Conservation (phyloP, 371 early-diverging fungal genomes). For the Vairimorpha apis region DNA sequence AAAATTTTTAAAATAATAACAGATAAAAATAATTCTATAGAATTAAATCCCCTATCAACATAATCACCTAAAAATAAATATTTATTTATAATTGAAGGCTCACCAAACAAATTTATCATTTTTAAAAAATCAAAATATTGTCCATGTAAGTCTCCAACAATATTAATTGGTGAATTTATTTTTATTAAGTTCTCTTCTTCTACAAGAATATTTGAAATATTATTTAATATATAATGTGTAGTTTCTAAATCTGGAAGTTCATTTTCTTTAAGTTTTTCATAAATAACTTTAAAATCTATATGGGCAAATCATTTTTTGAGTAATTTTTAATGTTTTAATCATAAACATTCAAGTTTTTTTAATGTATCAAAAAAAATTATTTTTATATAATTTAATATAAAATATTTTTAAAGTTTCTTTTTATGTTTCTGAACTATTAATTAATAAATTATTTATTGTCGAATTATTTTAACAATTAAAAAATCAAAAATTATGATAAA, state of each 20-base stretch:
- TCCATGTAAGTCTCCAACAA: slow-evolving; percentile 62
- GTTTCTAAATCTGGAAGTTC: slow-evolving; percentile 17
- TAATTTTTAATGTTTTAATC: background rate
- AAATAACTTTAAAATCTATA: slow-evolving; percentile 10
- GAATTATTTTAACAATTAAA: too few species aligned
- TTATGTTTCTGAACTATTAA: too few species aligned
- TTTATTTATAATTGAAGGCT: slow-evolving; percentile 15
- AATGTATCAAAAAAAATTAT: too few species aligned
- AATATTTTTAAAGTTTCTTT: too few species aligned
- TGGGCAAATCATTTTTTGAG: too few species aligned
- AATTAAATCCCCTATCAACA: slow-evolving; percentile 60
- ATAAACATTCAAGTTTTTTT: slow-evolving; percentile 3
- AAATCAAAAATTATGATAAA: too few species aligned
- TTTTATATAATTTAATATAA: too few species aligned
- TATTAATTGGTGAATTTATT: slow-evolving; percentile 40
- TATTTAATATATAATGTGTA: slow-evolving; percentile 21
- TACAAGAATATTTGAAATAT: slow-evolving; percentile 34
- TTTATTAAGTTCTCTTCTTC: slow-evolving; percentile 47
- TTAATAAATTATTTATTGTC: too few species aligned
- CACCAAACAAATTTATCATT: slow-evolving; percentile 48
- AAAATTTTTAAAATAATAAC: slow-evolving; percentile 49
- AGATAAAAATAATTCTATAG: slow-evolving; percentile 53
- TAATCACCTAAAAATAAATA: slow-evolving; percentile 62
- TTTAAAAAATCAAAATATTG: slow-evolving; percentile 61
- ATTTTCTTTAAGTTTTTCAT: slow-evolving; percentile 6